These are phyloP conservation scores for Solanum hybrid DNA, from an alignment of 305 asterid species.

Conservation along the genomic window DNA sequence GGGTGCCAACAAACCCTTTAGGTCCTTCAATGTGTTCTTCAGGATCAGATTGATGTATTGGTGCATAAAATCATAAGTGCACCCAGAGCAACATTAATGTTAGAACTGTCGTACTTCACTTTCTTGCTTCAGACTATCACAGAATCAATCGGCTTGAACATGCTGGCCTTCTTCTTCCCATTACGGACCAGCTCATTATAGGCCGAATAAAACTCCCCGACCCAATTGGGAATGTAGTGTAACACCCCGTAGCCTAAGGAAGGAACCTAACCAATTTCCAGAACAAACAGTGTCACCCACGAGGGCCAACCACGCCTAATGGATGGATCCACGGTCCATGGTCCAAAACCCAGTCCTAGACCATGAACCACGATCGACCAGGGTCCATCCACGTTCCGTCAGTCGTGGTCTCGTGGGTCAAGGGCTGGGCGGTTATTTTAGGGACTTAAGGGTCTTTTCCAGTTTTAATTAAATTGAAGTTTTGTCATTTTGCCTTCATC, in stretches of 20 bases:
- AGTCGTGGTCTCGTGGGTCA: neutral
- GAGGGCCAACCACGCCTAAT: neutral
- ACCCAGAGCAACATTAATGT: neutral
- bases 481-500: neutral
- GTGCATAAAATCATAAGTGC: neutral
- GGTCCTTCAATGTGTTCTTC: neutral
- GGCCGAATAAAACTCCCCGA: neutral
- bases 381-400: neutral
- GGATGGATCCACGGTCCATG: neutral
- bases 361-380: no score
- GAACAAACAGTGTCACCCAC: neutral
- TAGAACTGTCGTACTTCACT: neutral
- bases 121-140: neutral
- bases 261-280: neutral
- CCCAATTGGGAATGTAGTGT: neutral
- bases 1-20: neutral
- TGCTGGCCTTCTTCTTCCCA: neutral
- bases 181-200: neutral
- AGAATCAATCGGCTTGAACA: neutral
- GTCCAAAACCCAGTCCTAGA: no score
- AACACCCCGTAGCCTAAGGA: neutral
- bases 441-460: neutral
- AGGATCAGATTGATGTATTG: neutral
- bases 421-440: no score
- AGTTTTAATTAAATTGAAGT: no score